Percentiles rank a stretch among this genome's conserved stretches.
Evolutionary conservation across 108 stramenopile genomes (phyloP).

Genomic region (Asterionellopsis glacialis): DNA sequence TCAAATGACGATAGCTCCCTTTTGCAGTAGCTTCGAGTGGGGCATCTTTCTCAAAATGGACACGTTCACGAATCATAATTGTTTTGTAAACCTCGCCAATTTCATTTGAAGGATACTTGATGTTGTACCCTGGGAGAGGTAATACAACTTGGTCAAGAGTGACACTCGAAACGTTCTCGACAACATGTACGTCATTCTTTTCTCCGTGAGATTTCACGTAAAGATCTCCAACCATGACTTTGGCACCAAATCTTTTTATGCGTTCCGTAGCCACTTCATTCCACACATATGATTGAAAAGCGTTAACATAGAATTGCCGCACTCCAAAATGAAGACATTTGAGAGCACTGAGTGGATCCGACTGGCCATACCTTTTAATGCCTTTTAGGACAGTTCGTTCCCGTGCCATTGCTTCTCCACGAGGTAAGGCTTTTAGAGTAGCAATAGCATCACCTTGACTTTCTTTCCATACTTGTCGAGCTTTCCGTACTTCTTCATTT

Average conservation of each 20-base stretch:
- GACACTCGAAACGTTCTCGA: conserved; percentile 18
- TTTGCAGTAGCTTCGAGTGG: conserved; percentile 60
- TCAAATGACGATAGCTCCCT: conserved; percentile 56
- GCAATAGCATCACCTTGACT: conserved; percentile 43
- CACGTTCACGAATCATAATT: conserved; percentile 42
- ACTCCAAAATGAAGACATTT: conserved; percentile 52
- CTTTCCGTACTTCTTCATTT: conserved; percentile 18
- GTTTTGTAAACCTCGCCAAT: conserved; percentile 50
- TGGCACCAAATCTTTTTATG: conserved; percentile 42
- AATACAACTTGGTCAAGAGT: conserved; percentile 56
- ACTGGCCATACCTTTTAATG: conserved; percentile 54
- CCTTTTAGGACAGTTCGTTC: conserved; percentile 70
- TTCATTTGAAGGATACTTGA: conserved; percentile 64
- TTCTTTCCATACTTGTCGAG: conserved; percentile 57
- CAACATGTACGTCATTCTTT: conserved; percentile 18
- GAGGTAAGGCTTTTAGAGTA: conserved; percentile 56
- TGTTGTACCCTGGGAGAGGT: conserved; percentile 66
- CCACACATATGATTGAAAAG: conserved; percentile 84
- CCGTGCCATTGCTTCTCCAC: conserved; percentile 31
- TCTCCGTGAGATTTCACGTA: conserved; percentile 24
- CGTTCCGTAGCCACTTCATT: conserved; percentile 70
- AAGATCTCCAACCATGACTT: conserved; percentile 58
- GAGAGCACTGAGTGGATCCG: conserved; percentile 54
- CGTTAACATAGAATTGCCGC: conserved; percentile 72
- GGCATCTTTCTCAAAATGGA: conserved; percentile 46